Conservation (phyloP, 306 rosid genomes). For the Cucumis cinereus region DNA sequence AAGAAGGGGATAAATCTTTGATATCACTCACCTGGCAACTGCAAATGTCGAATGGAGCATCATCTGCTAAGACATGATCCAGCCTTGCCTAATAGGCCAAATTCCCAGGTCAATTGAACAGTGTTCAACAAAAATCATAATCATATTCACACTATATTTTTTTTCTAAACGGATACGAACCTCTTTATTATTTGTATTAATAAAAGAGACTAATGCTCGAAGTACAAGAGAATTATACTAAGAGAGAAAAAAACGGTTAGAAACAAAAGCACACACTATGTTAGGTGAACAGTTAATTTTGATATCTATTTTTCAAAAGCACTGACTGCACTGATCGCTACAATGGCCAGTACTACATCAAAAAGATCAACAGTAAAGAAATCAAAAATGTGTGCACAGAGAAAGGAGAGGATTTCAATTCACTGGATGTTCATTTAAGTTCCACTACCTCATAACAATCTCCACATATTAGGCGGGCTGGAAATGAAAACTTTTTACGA, state of each 20-base stretch:
- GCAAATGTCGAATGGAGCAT: constrained; percentile 80
- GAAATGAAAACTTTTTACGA: constrained; percentile 80
- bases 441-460: constrained; percentile 83
- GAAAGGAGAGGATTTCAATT: not conserved
- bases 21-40: constrained; percentile 70
- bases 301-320: not conserved
- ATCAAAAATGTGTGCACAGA: not conserved
- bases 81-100: constrained; percentile 45
- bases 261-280: too few relatives aligned
- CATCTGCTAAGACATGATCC: constrained; percentile 73
- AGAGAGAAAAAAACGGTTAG: too few relatives aligned
- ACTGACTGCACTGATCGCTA: not conserved
- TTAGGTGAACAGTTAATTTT: not conserved
- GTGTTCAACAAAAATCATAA: not conserved
- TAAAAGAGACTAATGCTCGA: too few relatives aligned
- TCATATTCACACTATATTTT: not conserved
- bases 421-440: not conserved
- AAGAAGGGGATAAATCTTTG: not conserved
- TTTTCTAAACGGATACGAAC: too few relatives aligned
- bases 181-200: too few relatives aligned
- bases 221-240: too few relatives aligned
- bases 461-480: constrained; percentile 91
- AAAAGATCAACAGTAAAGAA: not conserved
- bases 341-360: not conserved
- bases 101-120: not conserved